Percentiles rank a stretch among this genome's conserved stretches.
Conservation (phyloP, 139 green algal genomes). For the Monoraphidium neglectum region DNA sequence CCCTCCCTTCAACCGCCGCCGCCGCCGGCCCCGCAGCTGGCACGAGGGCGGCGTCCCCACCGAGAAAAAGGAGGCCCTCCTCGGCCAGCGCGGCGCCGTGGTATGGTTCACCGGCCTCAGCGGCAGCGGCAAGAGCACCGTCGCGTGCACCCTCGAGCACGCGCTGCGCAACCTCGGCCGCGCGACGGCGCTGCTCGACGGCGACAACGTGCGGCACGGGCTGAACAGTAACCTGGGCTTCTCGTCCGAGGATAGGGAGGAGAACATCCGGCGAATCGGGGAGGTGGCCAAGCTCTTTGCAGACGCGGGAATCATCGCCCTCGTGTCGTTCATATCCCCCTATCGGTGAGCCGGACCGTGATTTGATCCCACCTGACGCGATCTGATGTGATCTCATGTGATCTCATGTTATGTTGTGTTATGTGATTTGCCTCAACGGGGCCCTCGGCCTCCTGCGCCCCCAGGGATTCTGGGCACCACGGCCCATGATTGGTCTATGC, state of each 20-base stretch:
- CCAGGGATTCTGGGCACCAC: too few relatives aligned
- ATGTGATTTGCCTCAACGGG: too few relatives aligned
- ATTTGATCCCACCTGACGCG: too few relatives aligned
- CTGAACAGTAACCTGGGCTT: conserved; percentile 96
- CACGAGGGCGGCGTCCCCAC: too few relatives aligned
- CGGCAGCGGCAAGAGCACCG: conserved; percentile 72
- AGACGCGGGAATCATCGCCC: conserved; percentile 86
- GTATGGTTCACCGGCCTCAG: conserved; percentile 92
- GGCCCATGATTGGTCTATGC: too few relatives aligned
- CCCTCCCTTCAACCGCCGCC: too few relatives aligned
- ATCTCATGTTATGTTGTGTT: too few relatives aligned
- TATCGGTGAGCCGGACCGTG: conserved; percentile 72
- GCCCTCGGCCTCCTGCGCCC: too few relatives aligned
- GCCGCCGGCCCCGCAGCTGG: too few relatives aligned
- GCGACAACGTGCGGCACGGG: conserved; percentile 94
- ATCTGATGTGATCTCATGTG: too few relatives aligned
- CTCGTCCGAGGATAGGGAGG: conserved; percentile 77
- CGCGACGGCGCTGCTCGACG: conserved; percentile 85
- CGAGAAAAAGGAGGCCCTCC: conserved; percentile 72
- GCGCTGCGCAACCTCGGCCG: conserved; percentile 48
- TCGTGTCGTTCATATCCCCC: conserved; percentile 95
- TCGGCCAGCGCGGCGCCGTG: conserved; percentile 85
- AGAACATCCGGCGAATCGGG: conserved; percentile 95
- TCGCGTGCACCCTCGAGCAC: conserved; percentile 69
- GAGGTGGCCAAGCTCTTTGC: conserved; percentile 95